phyloP scores from a whole-genome alignment of 768 basidiomycete species.

The Chalciporus piperatus region DNA sequence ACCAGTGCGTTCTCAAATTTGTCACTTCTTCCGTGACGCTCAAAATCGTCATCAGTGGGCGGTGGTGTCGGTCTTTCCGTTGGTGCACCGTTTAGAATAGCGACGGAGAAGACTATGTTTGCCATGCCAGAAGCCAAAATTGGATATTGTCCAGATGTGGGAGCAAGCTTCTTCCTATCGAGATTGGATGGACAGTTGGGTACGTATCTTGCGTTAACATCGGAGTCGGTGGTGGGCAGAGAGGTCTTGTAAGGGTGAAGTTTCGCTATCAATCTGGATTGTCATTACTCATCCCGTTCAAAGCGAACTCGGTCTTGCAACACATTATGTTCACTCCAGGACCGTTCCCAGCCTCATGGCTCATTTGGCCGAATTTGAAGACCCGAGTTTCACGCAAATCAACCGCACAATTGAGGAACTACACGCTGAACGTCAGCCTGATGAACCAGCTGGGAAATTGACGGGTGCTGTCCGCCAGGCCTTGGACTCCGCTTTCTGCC shows the following conservation, averaged over 20 bases:
- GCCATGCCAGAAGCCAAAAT: conserved; percentile 98
- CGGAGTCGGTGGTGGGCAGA: conserved; percentile 67
- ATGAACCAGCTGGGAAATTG: conserved; percentile 52
- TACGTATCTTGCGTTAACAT: conserved; percentile 90
- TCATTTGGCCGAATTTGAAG: conserved; percentile 50
- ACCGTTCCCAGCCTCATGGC: conserved; percentile 69
- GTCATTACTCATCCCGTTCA: conserved; percentile 7
- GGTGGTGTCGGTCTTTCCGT: conserved; percentile 89
- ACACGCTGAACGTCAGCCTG: conserved; percentile 53
- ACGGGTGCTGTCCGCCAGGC: conserved; percentile 67
- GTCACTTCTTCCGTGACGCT: conserved; percentile 7
- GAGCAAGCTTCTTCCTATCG: conserved; percentile 85
- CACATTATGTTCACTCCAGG: conserved; percentile 84
- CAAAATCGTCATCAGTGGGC: conserved; percentile 63
- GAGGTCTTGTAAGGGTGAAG: conserved; percentile 72
- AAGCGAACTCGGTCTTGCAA: conserved; percentile 91
- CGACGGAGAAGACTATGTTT: conserved; percentile 87
- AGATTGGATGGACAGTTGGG: conserved; percentile 89
- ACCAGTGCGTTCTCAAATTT: conserved; percentile 61
- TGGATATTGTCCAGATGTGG: conserved; percentile 90
- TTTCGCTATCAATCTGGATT: conserved; percentile 1
- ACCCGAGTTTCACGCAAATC: conserved; percentile 44
- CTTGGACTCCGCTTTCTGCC: conserved; percentile 76
- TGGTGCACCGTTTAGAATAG: conserved; percentile 85
- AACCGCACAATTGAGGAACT: conserved; percentile 70